Evolutionary conservation across 2,329 filamentous ascomycete species (phyloP), one percentile per base, ranked within the genome.

Genomic region (Teratosphaeria gauchensis): DNA sequence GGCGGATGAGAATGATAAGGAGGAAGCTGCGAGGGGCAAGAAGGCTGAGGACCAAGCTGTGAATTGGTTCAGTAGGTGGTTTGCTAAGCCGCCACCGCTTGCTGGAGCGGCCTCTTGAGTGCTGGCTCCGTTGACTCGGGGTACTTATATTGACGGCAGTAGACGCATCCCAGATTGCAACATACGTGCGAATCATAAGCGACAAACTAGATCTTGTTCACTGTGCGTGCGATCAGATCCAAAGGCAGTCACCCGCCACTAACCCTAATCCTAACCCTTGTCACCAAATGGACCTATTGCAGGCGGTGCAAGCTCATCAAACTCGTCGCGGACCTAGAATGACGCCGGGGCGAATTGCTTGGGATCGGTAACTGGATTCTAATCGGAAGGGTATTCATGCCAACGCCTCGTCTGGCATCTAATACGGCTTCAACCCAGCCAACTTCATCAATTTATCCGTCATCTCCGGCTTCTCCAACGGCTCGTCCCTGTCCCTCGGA

Each of bases 31-130:
- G 58, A 59, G 62, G 42, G 71, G 73, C 19, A 68, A 72, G 66
- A 67, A 69, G 60, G 73, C 72, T 5, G 72, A 75, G 61, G 67
- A 63, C 31, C 73, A 75, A 60, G 73, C 73, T 5, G 62, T 75
- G 8, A 59, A 57, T 12, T 75, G 73, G 72, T 75, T 74, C 60
- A 63, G 54, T 31, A 68, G 64, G 57, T 72, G 71, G 69, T 74
- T 75, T 32, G 57, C 55, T 7, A 59, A 53, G 4, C 60, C 59
- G 30, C 55, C 61, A 28, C 59, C 61, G 42, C 19, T 48, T 19
- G 42, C 42, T 48, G 42, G 42, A n/a, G 42, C 42, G 42, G n/a
- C 16, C 4, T 16, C 42, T 48, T 48, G 42, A 48, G n/a, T 5
- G n/a, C n/a, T n/a, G n/a, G n/a, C n/a, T n/a, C n/a, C n/a, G n/a